Evolutionary conservation across 306 rosid species (phyloP).

Genomic region (Pyrus betulifolia): DNA sequence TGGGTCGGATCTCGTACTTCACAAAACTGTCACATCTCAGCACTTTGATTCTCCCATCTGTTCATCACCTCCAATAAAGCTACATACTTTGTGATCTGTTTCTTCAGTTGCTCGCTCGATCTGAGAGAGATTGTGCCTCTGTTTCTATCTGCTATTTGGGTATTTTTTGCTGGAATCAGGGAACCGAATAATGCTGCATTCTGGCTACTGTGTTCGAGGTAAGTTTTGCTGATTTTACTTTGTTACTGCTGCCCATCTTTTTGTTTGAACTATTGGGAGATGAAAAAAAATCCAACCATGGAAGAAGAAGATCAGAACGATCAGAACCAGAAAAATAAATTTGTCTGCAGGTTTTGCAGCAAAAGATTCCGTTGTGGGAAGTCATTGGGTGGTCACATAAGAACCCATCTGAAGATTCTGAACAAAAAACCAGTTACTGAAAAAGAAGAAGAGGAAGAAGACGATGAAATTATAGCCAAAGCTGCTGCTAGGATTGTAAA

Average conservation of each 20-base stretch:
- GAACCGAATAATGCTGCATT: slow-evolving; percentile 39
- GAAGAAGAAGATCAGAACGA: slow-evolving; percentile 35
- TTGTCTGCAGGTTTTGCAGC: slow-evolving; percentile 65
- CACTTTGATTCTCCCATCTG: slow-evolving; percentile 38
- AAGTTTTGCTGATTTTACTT: slow-evolving; percentile 21
- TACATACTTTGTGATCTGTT: slow-evolving; percentile 42
- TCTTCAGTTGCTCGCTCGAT: slow-evolving; percentile 36
- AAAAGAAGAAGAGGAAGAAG: slow-evolving; percentile 18
- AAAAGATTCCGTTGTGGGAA: slow-evolving; percentile 63
- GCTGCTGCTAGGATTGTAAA: slow-evolving; percentile 17
- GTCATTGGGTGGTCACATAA: slow-evolving; percentile 72
- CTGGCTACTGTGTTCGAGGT: slow-evolving; percentile 30
- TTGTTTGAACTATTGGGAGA: slow-evolving; percentile 14
- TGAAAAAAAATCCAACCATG: slow-evolving; percentile 17
- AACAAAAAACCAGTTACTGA: slow-evolving; percentile 26
- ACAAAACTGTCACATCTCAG: slow-evolving; percentile 66
- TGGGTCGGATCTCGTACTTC: slow-evolving; percentile 80
- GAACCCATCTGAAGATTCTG: slow-evolving; percentile 59
- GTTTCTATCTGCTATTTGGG: slow-evolving; percentile 10
- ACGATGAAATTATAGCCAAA: slow-evolving; percentile 1
- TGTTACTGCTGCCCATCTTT: slow-evolving; percentile 2
- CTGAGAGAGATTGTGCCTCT: slow-evolving; percentile 24
- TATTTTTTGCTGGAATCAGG: slow-evolving; percentile 1
- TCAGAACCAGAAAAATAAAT: slow-evolving; percentile 52
- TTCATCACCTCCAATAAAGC: slow-evolving; percentile 23